Percentiles rank a stretch among this genome's conserved stretches.
phyloP scores from a whole-genome alignment of 352 stramenopile species.

The Globisporangium emineosum region DNA sequence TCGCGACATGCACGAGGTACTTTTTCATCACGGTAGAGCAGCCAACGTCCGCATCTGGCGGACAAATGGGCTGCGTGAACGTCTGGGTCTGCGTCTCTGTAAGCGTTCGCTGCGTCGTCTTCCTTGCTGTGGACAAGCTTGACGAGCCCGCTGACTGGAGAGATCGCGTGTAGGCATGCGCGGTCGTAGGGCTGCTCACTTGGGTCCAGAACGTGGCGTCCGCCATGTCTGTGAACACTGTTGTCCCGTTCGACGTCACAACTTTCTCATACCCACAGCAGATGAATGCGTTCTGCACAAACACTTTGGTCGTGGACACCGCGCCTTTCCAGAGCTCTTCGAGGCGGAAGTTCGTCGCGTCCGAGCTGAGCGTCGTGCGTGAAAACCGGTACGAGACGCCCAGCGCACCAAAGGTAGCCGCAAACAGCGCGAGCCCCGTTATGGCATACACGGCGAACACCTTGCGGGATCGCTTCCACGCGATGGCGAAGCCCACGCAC shows the following conservation, averaged over 20 bases:
- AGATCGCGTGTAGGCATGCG: constrained; percentile 13
- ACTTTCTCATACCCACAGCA: constrained; percentile 48
- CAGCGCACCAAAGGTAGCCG: constrained; percentile 30
- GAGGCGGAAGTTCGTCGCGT: constrained; percentile 8
- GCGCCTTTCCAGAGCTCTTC: constrained; percentile 30
- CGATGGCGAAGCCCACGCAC: constrained; percentile 24
- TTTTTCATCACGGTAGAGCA: constrained; percentile 32
- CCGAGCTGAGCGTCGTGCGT: constrained; percentile 4
- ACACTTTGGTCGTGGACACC: constrained; percentile 31
- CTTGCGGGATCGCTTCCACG: constrained; percentile 20
- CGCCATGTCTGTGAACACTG: constrained; percentile 31
- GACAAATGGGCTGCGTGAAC: constrained; percentile 18
- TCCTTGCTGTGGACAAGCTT: not conserved
- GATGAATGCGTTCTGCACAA: constrained; percentile 44
- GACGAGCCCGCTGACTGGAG: not conserved
- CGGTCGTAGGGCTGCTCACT: constrained; percentile 19
- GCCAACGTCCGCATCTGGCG: constrained; percentile 15
- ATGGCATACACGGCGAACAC: constrained; percentile 32
- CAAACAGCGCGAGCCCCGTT: constrained; percentile 39
- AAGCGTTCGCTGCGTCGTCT: constrained; percentile 3
- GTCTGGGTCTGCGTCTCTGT: constrained; percentile 6
- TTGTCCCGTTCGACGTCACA: constrained; percentile 26
- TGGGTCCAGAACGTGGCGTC: constrained; percentile 32
- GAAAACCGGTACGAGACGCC: constrained; percentile 41
- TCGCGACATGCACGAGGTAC: constrained; percentile 27